Evolutionary conservation across 352 stramenopile species (phyloP).

Genomic region (Globisporangium perplexum): DNA sequence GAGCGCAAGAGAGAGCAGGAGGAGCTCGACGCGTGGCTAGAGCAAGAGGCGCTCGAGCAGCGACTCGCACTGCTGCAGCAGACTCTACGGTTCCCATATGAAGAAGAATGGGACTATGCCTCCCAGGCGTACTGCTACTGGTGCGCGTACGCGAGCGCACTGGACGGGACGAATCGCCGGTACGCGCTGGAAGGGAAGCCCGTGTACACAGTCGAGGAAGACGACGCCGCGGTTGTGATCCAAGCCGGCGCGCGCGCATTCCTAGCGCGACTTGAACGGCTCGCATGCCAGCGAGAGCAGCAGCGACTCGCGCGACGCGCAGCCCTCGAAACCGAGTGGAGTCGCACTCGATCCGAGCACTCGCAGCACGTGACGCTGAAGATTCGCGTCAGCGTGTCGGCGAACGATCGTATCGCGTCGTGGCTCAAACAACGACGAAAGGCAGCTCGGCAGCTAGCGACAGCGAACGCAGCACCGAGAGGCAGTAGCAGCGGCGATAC

Average conservation of each 20-base stretch:
- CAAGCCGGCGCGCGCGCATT: constrained; percentile 36
- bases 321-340: constrained; percentile 38
- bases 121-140: constrained; percentile 40
- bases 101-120: constrained; percentile 50
- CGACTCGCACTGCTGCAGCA: constrained; percentile 30
- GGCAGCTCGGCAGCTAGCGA: neutral
- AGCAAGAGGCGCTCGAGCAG: constrained; percentile 24
- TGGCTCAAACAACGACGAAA: constrained; percentile 16
- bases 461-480: neutral
- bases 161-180: constrained; percentile 2
- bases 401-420: constrained; percentile 14
- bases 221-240: constrained; percentile 38
- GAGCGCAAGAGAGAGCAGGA: constrained; percentile 55
- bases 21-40: constrained; percentile 36
- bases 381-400: constrained; percentile 11
- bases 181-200: constrained; percentile 30
- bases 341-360: constrained; percentile 27
- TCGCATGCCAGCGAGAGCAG: constrained; percentile 21
- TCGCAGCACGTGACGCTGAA: constrained; percentile 40
- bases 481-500: neutral
- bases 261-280: constrained; percentile 27
- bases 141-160: constrained; percentile 8
- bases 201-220: constrained; percentile 59
- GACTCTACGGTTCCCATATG: constrained; percentile 48
- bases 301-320: constrained; percentile 21